Evolutionary conservation across 768 basidiomycete genomes (phyloP), one percentile per base, ranked within the genome.

Genomic region (Pholiota microspora): DNA sequence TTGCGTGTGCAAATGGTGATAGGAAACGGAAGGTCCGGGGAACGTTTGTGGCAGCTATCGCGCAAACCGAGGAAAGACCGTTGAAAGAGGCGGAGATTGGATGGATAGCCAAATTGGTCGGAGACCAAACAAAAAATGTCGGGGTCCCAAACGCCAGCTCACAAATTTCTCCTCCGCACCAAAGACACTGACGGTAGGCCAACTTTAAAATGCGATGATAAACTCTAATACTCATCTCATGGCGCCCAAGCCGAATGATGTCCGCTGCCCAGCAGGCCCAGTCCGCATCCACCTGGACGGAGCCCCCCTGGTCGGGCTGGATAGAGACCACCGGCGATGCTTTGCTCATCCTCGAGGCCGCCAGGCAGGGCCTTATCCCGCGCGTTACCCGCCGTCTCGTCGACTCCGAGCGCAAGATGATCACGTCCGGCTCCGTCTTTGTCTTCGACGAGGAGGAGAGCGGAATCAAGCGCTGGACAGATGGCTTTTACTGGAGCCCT

Each of bases 401-500:
- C 57, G 95, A 97, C 67, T 81, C 89, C 28, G 95, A 98, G 70
- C 83, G 93, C 54, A 88, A 85, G 65, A 92, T 96, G 87, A 94
- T 98, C 68, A 86, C 86, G 15, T 90, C 88, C 5, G 95, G 95
- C 53, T 90, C 89, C 6, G 93, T 98, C 9, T 98, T 98, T 64
- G 95, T 97, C 60, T 98, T 97, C 66, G 93, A 98, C 70, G 95
- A 97, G 75, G 89, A 93, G 64, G 94, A 96, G 73, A 93, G 91
- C 64, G 94, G 94, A 24, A 98, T 98, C 75, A 96, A 95, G 75
- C 82, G 95, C 40, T 97, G 94, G 92, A 98, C 95, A 1, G 95
- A 98, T 72, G 94, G 94, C n/a, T 87, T 91, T 67, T 89, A 89
- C 67, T 97, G 95, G 95, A 91, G 88, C 61, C 95, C 95, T 0